Evolutionary conservation across 2,329 filamentous ascomycete genomes (phyloP), one percentile per base, ranked within the genome.

Genomic region (Penicillium corylophilum): DNA sequence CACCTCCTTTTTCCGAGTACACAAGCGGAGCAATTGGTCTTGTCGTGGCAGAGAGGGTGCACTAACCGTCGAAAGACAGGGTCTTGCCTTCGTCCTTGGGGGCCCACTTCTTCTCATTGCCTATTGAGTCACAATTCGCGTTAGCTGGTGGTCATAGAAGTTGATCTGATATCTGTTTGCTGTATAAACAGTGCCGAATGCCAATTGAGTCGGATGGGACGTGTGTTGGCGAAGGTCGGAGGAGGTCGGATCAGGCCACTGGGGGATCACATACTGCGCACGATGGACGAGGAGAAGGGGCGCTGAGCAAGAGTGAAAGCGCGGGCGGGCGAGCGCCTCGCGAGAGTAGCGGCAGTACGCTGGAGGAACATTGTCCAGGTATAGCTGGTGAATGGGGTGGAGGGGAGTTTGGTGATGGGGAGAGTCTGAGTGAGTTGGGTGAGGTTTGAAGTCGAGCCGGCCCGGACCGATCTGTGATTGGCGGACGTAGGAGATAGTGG

Each of bases 301-400:
- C 76, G 74, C 57, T 62, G 59, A 38, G 60, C 60, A 55, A 66
- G 65, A 60, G 72, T 68, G 59, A 76, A 52, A 56, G 72, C 68
- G 63, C 72, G 65, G 61, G 70, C 61, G 49, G 74, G 74, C 56
- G 73, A 68, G 64, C 74, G 75, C 70, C 73, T 71, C 49, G 72
- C 75, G 57, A 77, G 68, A 64, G 71, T 68, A 66, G 73, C 72
- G 62, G 70, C 74, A 63, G 73, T 72, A 64, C 74, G 75, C 68
- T 73, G 73, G 60, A 72, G 70, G 70, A 76, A 77, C 76, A 77
- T 78, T 68, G 65, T 70, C 66, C 65, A 60, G 54, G 56, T 60
- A 52, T 54, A 55, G 48, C 55, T 60, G 58, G 58, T 56, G 60
- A 53, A 60, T 60, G 57, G 55, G 28, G 48, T 39, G 46, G 54